phyloP scores from a whole-genome alignment of 1,284 basidiomycete genomes.

The Pyrrhoderma noxium region DNA sequence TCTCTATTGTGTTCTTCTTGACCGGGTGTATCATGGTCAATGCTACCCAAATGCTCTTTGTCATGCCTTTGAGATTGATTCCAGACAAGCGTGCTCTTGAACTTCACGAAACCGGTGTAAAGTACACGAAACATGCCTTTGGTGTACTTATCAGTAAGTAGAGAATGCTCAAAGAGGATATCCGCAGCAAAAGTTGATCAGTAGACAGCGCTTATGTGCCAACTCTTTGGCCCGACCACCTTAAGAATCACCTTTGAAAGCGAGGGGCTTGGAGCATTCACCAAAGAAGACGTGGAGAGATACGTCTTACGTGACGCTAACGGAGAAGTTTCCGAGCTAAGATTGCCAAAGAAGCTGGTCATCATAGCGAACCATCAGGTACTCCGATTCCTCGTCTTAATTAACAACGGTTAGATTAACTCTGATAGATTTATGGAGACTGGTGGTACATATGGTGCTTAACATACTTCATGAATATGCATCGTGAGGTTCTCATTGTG shows the following conservation, averaged over 20 bases:
- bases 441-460: constrained; percentile 92
- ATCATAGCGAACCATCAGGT: constrained; percentile 82
- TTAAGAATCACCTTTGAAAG: constrained; percentile 71
- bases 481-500: constrained; percentile 78
- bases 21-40: constrained; percentile 64
- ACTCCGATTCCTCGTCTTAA: not conserved
- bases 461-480: constrained; percentile 67
- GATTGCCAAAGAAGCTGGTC: constrained; percentile 71
- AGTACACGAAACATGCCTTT: constrained; percentile 79
- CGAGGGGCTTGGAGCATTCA: constrained; percentile 54
- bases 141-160: constrained; percentile 64
- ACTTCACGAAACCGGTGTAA: constrained; percentile 61
- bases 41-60: constrained; percentile 52
- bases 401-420: not conserved
- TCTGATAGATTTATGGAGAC: constrained; percentile 72
- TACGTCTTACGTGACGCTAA: constrained; percentile 48
- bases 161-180: not conserved
- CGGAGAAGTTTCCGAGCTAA: constrained; percentile 54
- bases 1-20: constrained; percentile 59
- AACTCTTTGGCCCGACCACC: constrained; percentile 77
- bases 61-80: constrained; percentile 56
- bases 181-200: constrained; percentile 9
- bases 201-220: constrained; percentile 61
- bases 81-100: constrained; percentile 41
- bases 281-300: constrained; percentile 45